phyloP scores from a whole-genome alignment of 1,139 yeast genomes.

The Pichia sp. region DNA sequence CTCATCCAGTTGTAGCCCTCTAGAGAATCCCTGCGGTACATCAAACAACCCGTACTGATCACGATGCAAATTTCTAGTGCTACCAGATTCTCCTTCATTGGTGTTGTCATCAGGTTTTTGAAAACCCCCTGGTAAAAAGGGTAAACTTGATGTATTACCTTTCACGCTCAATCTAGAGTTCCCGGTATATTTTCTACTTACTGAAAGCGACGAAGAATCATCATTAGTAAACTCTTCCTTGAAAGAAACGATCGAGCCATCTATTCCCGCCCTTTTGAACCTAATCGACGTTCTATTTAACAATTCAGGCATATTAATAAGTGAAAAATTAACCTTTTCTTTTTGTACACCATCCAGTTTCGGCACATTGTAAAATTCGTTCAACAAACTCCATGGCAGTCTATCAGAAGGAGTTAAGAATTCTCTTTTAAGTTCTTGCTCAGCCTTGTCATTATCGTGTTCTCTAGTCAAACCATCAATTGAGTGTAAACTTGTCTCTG shows the following conservation, averaged over 20 bases:
- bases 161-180: conserved; percentile 52
- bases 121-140: conserved; percentile 93
- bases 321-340: conserved; percentile 24
- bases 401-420: conserved; percentile 48
- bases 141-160: conserved; percentile 74
- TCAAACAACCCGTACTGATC: conserved; percentile 75
- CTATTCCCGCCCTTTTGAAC: conserved; percentile 68
- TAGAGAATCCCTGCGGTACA: conserved; percentile 71
- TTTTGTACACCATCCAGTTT: conserved; percentile 29
- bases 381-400: conserved; percentile 57
- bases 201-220: conserved; percentile 57
- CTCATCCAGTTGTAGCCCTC: conserved; percentile 49
- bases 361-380: conserved; percentile 47
- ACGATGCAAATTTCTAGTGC: conserved; percentile 49
- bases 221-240: conserved; percentile 53
- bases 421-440: conserved; percentile 30
- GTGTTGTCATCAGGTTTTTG: neutral
- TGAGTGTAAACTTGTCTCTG: conserved; percentile 11
- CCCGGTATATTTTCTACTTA: conserved; percentile 63
- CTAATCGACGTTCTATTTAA: conserved; percentile 54
- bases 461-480: neutral
- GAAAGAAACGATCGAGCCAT: conserved; percentile 63
- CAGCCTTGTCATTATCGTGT: conserved; percentile 12
- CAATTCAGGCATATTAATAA: conserved; percentile 49
- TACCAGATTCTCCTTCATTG: conserved; percentile 25